Conservation (phyloP, 352 stramenopile species). For the Saprolegnia diclina region DNA sequence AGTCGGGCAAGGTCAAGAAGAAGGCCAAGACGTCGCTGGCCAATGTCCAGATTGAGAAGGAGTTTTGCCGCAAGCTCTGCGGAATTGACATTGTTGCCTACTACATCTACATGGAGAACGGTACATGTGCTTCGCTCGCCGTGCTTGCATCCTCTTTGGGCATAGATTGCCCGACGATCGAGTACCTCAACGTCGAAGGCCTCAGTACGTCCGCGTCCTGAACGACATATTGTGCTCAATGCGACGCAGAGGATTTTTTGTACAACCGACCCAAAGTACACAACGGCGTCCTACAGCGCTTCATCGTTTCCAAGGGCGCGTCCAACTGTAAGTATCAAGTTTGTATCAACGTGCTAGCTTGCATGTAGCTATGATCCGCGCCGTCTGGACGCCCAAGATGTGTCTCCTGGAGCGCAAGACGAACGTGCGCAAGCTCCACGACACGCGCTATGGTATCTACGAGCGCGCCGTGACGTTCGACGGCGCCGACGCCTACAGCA, state of each 20-base stretch:
- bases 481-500: slow-evolving; percentile 83
- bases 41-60: slow-evolving; percentile 90
- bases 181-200: slow-evolving; percentile 87
- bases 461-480: slow-evolving; percentile 94
- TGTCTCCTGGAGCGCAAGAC: slow-evolving; percentile 90
- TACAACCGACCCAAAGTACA: slow-evolving; percentile 86
- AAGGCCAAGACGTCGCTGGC: slow-evolving; percentile 89
- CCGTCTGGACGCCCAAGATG: slow-evolving; percentile 94
- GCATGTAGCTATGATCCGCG: slow-evolving; percentile 56
- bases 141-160: no score
- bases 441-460: slow-evolving; percentile 89
- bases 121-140: no score
- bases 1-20: slow-evolving; percentile 82
- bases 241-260: slow-evolving; percentile 73
- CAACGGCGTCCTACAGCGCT: slow-evolving; percentile 92
- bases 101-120: slow-evolving; percentile 57
- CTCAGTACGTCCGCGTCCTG: slow-evolving; percentile 43
- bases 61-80: slow-evolving; percentile 84
- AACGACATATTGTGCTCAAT: background rate
- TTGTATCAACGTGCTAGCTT: slow-evolving; percentile 14
- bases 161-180: slow-evolving; percentile 58
- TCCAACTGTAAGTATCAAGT: slow-evolving; percentile 47
- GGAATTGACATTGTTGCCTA: slow-evolving; percentile 87
- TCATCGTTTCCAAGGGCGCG: slow-evolving; percentile 90
- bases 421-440: slow-evolving; percentile 87